A percentile compares a stretch with the other conserved stretches of the same genome.
phyloP scores from a whole-genome alignment of 2,329 filamentous ascomycete genomes.

The Cladosporium sp. region DNA sequence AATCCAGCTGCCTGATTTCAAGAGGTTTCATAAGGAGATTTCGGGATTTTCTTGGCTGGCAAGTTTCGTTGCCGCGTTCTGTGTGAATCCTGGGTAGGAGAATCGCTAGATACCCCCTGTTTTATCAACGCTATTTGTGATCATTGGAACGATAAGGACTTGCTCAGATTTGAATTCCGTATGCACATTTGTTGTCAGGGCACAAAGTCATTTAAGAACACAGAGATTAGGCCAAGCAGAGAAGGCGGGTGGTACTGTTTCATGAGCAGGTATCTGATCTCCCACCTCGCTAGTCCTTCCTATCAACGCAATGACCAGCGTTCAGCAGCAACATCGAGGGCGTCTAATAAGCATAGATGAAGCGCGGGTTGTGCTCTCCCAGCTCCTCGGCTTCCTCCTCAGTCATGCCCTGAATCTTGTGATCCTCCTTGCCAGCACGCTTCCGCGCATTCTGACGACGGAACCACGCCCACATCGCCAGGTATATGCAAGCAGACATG shows the following conservation, averaged over 20 bases:
- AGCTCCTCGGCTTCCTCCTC: conserved; percentile 42
- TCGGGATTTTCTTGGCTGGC: neutral
- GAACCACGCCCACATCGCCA: conserved; percentile 20
- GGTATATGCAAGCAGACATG: conserved; percentile 34
- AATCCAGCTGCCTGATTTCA: no score
- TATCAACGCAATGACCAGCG: no score
- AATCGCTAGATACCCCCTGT: conserved; percentile 1
- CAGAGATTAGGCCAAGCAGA: no score
- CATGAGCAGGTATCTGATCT: no score
- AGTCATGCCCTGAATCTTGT: conserved; percentile 36
- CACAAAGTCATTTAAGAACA: no score
- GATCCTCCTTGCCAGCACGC: conserved; percentile 37
- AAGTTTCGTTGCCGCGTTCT: neutral
- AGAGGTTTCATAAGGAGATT: neutral
- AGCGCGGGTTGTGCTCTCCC: conserved; percentile 44
- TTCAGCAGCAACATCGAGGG: no score
- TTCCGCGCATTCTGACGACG: conserved; percentile 35
- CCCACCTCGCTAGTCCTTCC: no score
- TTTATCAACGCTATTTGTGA: neutral
- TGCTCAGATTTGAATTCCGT: neutral
- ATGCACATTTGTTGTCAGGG: no score
- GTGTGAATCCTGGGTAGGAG: neutral
- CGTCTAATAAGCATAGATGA: conserved; percentile 33
- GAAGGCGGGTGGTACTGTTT: no score
- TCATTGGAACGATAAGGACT: neutral